phyloP scores from a whole-genome alignment of 176 grass and related monocot species.

The Zoysia japonica region DNA sequence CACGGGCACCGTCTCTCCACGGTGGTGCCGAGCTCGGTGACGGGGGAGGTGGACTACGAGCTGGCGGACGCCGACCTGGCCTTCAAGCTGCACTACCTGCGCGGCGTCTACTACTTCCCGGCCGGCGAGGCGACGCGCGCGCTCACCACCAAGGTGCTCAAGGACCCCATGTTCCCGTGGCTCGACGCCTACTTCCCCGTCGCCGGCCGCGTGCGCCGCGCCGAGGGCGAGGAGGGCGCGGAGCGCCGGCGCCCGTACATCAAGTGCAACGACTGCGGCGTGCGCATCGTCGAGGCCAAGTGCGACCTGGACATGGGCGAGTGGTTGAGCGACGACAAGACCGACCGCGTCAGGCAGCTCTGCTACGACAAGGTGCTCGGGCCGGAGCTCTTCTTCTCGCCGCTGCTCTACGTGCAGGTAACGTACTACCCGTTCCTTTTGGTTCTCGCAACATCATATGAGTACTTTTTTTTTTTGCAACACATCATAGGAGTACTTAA shows the following conservation, averaged over 20 bases:
- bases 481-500: no score
- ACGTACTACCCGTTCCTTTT: no score
- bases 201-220: slow-evolving; percentile 63
- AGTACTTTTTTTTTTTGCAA: no score
- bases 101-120: slow-evolving; percentile 70
- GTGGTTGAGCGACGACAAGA: slow-evolving; percentile 52
- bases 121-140: slow-evolving; percentile 35
- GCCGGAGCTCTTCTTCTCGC: slow-evolving; percentile 82
- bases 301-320: slow-evolving; percentile 57
- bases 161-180: slow-evolving; percentile 83
- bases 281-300: slow-evolving; percentile 79
- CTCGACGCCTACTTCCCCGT: slow-evolving; percentile 63
- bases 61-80: slow-evolving; percentile 52
- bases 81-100: slow-evolving; percentile 86
- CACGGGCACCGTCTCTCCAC: slow-evolving; percentile 74
- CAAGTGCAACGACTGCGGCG: slow-evolving; percentile 95
- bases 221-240: slow-evolving; percentile 19
- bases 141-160: slow-evolving; percentile 52
- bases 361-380: slow-evolving; percentile 82
- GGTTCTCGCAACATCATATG: no score
- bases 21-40: slow-evolving; percentile 80
- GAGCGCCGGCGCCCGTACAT: slow-evolving; percentile 45
- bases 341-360: slow-evolving; percentile 38
- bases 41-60: slow-evolving; percentile 61
- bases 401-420: slow-evolving; percentile 87